These are phyloP conservation scores for Mortierella sp. DNA, from an alignment of 371 early-diverging fungal species.

Conservation along the genomic window DNA sequence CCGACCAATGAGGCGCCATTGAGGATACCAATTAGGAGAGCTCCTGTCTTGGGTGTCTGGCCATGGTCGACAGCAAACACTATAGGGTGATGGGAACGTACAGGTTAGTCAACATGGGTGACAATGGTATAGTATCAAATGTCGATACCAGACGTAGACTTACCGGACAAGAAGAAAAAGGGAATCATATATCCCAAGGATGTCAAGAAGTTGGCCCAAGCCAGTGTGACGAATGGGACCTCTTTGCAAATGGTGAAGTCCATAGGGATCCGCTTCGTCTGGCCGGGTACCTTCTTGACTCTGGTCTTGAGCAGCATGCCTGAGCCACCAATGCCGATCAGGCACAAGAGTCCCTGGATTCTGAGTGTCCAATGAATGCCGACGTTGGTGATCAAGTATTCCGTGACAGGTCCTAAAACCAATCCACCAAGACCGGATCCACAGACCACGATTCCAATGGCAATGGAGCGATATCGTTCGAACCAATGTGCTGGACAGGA, in stretches of 20 bases:
- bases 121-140: no score
- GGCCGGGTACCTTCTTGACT: conserved; percentile 33
- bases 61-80: conserved; percentile 52
- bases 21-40: conserved; percentile 63
- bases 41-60: conserved; percentile 55
- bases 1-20: conserved; percentile 69
- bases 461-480: conserved; percentile 63
- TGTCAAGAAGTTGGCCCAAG: conserved; percentile 51
- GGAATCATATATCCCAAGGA: conserved; percentile 54
- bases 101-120: no score
- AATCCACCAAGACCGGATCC: conserved; percentile 75
- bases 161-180: conserved; percentile 50
- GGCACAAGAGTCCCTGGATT: conserved; percentile 53
- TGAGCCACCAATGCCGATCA: conserved; percentile 51
- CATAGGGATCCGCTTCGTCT: conserved; percentile 35
- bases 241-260: conserved; percentile 50
- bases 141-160: not conserved
- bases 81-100: not conserved
- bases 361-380: conserved; percentile 52
- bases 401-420: conserved; percentile 41
- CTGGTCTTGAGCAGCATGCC: conserved; percentile 51
- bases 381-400: conserved; percentile 33
- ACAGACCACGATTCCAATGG: conserved; percentile 73
- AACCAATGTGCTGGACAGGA: conserved; percentile 70
- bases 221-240: conserved; percentile 34